phyloP scores from a whole-genome alignment of 2,329 filamentous ascomycete species.

The Penicillium sp. region DNA sequence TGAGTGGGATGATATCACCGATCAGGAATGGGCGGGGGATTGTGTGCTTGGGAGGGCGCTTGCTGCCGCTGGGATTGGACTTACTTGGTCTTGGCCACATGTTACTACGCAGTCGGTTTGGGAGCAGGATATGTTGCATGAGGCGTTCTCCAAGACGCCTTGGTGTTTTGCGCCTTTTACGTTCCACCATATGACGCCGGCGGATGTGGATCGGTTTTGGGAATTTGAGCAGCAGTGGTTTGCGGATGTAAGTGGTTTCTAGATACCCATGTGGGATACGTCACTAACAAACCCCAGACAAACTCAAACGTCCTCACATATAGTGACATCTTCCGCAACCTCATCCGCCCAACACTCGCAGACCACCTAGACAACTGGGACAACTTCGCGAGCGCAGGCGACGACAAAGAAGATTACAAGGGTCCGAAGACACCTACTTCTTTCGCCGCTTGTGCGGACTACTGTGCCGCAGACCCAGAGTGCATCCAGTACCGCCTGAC shows the following conservation, averaged over 20 bases:
- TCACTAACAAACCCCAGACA: conserved; percentile 9
- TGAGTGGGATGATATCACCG: conserved; percentile 46
- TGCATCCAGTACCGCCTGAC: conserved; percentile 24
- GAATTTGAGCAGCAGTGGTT: conserved; percentile 31
- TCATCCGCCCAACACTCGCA: conserved; percentile 21
- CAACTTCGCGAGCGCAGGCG: conserved; percentile 12
- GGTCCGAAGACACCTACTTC: conserved; percentile 6
- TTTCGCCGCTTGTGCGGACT: conserved; percentile 22
- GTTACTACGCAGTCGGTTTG: conserved; percentile 24
- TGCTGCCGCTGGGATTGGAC: conserved; percentile 40
- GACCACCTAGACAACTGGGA: conserved; percentile 20
- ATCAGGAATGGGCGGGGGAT: conserved; percentile 47
- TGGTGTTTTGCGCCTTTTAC: conserved; percentile 32
- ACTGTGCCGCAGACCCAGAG: conserved; percentile 14
- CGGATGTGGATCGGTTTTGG: conserved; percentile 28
- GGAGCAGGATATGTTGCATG: conserved; percentile 27
- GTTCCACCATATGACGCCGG: conserved; percentile 31
- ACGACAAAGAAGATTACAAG: conserved; percentile 9
- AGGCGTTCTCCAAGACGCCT: conserved; percentile 17
- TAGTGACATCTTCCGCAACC: conserved; percentile 25
- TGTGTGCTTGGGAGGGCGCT: conserved; percentile 49
- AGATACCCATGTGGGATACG: too few relatives aligned
- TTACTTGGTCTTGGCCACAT: conserved; percentile 35
- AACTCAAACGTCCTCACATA: conserved; percentile 21
- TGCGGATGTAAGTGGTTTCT: conserved; percentile 15